Evolutionary conservation across 148 eudicot species (phyloP).

Genomic region (Heliosperma pusillum): DNA sequence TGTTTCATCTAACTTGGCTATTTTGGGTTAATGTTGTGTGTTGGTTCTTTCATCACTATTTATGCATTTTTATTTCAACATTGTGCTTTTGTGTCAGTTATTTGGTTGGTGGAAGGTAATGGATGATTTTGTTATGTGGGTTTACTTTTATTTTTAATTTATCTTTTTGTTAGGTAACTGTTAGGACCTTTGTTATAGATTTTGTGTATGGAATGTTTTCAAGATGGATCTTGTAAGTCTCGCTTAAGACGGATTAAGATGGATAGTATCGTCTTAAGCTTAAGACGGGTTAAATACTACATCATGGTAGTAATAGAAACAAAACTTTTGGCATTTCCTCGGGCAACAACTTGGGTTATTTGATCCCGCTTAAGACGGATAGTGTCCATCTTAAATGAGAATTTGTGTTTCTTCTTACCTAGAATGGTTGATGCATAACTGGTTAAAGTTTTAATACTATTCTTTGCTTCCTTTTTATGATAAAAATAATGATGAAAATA

Average conservation of each 20-base stretch:
- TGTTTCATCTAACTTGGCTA: background rate
- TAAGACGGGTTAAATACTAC: too few species aligned
- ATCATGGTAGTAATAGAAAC: too few species aligned
- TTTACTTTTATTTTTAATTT: too few species aligned
- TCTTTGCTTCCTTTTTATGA: too few species aligned
- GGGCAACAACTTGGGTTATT: too few species aligned
- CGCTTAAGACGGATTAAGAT: too few species aligned
- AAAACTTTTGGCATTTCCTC: too few species aligned
- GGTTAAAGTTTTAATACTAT: background rate
- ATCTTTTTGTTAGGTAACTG: constrained; percentile 7
- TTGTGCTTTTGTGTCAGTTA: background rate
- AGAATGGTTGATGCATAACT: background rate
- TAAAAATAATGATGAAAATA: too few species aligned
- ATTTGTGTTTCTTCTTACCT: background rate
- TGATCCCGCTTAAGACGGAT: too few species aligned
- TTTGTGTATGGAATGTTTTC: constrained; percentile 7
- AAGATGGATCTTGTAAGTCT: background rate
- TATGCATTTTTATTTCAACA: background rate
- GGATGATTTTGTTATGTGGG: background rate
- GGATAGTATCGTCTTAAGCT: too few species aligned
- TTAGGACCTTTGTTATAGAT: background rate
- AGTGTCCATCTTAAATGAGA: too few species aligned
- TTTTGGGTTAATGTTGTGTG: background rate
- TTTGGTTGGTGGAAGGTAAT: constrained; percentile 4
- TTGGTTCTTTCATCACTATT: background rate